Evolutionary conservation across 1,284 basidiomycete species (phyloP), one percentile per base, ranked within the genome.

Genomic region (Ustilago crameri): DNA sequence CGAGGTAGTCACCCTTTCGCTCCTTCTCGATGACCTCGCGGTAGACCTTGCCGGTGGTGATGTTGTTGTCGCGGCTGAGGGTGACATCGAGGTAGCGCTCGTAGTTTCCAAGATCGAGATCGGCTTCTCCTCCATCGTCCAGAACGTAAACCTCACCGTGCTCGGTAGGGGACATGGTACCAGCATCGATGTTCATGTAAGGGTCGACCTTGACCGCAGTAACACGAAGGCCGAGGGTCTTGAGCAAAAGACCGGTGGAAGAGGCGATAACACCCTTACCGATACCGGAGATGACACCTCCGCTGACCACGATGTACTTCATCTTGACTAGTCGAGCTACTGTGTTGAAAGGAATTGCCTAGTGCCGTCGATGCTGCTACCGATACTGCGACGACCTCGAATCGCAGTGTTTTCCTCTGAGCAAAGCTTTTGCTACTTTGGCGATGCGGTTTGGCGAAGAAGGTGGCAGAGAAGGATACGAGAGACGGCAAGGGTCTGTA

Each of bases 181-280:
- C 96, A 35, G 95, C 96, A 88, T 99, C 95, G 80, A 99, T 97
- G 86, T 98, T 98, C 95, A 98, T 98, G 84, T 98, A 98, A 22
- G 95, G 95, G 85, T 98, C 95, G 79, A 98, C 98, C 86, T 98
- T 98, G 87, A 98, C 98, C 24, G 96, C 92, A 2, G 96, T 98
- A 80, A 98, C 95, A 85, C 94, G 95, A 72, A 96, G 87, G 44
- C 95, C 95, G 32, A 91, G 90, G 47, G 93, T 98, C 87, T 98
- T 98, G 84, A 98, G 88, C 53, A 98, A 88, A 51, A 98, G 87
- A 70, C 95, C 95, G 17, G 96, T 98, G 65, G 95, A 98, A 41
- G 95, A 98, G 78, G 95, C 84, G 54, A 85, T 84, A 41, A 84
- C 84, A 44, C 85, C 85, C 76, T 85, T 85, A 24, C 85, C 85